These are phyloP conservation scores for Lachancea sp. DNA, from an alignment of 805 yeast species.

Conservation along the genomic window DNA sequence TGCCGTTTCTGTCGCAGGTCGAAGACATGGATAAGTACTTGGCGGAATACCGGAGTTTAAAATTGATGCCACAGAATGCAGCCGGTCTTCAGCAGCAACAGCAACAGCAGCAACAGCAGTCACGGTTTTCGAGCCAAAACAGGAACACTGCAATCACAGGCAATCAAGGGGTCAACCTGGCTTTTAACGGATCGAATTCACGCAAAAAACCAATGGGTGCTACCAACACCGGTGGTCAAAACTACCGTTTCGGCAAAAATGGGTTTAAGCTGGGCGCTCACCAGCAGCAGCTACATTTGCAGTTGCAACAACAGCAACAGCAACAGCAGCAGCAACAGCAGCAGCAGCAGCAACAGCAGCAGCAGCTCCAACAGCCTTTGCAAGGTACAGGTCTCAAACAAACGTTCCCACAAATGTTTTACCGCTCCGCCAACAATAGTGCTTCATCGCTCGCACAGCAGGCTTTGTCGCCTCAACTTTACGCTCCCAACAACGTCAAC, in stretches of 20 bases:
- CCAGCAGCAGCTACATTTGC: constrained; percentile 8
- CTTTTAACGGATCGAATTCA: constrained; percentile 1
- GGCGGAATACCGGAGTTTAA: constrained; percentile 22
- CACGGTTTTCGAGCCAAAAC: constrained; percentile 6
- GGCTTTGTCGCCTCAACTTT: constrained; percentile 2
- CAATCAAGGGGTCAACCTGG: constrained; percentile 6
- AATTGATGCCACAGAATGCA: constrained; percentile 14
- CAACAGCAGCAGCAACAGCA: constrained; percentile 10
- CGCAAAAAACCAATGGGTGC: constrained; percentile 6
- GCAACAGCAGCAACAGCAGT: constrained; percentile 4
- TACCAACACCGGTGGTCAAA: constrained; percentile 4
- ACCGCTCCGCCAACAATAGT: constrained; percentile 10
- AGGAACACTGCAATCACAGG: background rate
- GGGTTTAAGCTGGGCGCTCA: constrained; percentile 10
- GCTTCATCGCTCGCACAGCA: constrained; percentile 5
- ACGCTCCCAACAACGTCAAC: constrained; percentile 1
- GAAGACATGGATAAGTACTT: constrained; percentile 32
- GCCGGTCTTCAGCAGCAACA: constrained; percentile 7
- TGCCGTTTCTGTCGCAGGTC: constrained; percentile 31
- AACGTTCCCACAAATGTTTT: constrained; percentile 6
- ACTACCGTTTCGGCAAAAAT: constrained; percentile 13
- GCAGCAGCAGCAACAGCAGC: constrained; percentile 9
- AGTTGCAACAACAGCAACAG: background rate
- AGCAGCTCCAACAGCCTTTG: background rate
- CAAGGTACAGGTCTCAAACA: constrained; percentile 5